phyloP scores from a whole-genome alignment of 2,329 filamentous ascomycete species.

The Tolypocladium cylindrosporum region DNA sequence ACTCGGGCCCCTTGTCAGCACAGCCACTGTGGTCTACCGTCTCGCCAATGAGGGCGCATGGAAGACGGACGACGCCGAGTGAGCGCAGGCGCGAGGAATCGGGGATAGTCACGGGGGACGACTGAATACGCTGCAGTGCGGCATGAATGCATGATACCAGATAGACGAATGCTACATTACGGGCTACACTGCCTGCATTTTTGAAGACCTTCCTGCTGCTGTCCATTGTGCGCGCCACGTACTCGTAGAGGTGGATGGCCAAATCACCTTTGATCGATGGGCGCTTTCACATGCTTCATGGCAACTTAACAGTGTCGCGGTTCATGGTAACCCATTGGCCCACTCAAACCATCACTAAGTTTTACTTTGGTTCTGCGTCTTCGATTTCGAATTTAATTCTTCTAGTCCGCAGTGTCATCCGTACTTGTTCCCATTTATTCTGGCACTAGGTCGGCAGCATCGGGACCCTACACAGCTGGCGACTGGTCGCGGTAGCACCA shows the following conservation, averaged over 20 bases:
- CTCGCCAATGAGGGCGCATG: neutral
- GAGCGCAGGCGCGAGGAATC: neutral
- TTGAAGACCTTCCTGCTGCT: neutral
- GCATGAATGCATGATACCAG: neutral
- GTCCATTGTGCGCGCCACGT: too few species aligned
- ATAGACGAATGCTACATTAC: neutral
- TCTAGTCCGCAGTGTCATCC: neutral
- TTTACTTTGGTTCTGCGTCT: neutral
- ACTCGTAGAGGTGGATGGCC: neutral
- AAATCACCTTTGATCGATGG: neutral
- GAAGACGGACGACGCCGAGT: neutral
- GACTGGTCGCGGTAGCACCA: neutral
- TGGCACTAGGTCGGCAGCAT: neutral
- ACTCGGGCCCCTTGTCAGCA: neutral
- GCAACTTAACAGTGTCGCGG: neutral
- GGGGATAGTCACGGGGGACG: neutral
- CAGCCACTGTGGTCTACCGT: neutral
- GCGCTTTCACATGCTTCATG: neutral
- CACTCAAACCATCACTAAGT: neutral
- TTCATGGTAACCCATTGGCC: neutral
- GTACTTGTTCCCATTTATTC: neutral
- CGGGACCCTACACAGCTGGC: neutral
- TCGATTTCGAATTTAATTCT: neutral
- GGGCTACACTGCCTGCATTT: neutral
- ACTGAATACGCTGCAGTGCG: neutral